Percentiles rank a stretch among this genome's conserved stretches.
These are phyloP conservation scores for Pythium myriotylum DNA, from an alignment of 352 stramenopile genomes.

Conservation along the genomic window DNA sequence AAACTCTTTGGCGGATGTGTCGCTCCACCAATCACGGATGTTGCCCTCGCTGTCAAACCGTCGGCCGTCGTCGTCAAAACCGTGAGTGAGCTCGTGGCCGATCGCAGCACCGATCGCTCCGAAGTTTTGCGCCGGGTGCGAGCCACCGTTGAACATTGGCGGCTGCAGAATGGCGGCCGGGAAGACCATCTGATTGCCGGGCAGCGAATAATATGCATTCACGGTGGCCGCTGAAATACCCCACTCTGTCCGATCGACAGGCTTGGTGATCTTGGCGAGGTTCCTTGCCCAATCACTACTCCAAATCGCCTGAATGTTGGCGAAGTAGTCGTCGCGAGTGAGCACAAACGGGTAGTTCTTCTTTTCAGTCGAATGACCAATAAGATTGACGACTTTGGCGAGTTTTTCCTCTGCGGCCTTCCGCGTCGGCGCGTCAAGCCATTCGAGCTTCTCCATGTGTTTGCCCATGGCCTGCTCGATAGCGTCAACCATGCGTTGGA, in stretches of 20 bases:
- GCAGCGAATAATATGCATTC: conserved; percentile 80
- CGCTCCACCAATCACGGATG: conserved; percentile 91
- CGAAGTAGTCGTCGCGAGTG: conserved; percentile 47
- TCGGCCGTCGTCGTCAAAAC: conserved; percentile 90
- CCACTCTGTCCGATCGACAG: conserved; percentile 66
- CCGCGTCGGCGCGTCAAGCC: conserved; percentile 88
- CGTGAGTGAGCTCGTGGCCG: conserved; percentile 94
- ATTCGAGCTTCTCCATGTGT: conserved; percentile 85
- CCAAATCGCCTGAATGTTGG: conserved; percentile 49
- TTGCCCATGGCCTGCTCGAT: conserved; percentile 80
- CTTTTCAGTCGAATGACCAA: conserved; percentile 47
- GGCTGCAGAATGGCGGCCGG: conserved; percentile 92
- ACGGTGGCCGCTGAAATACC: conserved; percentile 87
- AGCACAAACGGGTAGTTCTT: conserved; percentile 33
- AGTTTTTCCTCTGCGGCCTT: conserved; percentile 85
- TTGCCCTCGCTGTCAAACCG: conserved; percentile 88
- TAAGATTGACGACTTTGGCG: conserved; percentile 37
- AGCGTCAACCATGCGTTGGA: conserved; percentile 81
- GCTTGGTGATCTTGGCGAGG: conserved; percentile 33
- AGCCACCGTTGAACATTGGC: conserved; percentile 87
- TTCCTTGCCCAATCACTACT: conserved; percentile 32
- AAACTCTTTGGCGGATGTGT: conserved; percentile 73
- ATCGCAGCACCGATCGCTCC: conserved; percentile 91
- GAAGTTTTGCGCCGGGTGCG: conserved; percentile 88
- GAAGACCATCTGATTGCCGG: conserved; percentile 91